Base-by-base conservation (phyloP, 2,329 filamentous ascomycete genomes). In the Ophiostoma sp. region DNA sequence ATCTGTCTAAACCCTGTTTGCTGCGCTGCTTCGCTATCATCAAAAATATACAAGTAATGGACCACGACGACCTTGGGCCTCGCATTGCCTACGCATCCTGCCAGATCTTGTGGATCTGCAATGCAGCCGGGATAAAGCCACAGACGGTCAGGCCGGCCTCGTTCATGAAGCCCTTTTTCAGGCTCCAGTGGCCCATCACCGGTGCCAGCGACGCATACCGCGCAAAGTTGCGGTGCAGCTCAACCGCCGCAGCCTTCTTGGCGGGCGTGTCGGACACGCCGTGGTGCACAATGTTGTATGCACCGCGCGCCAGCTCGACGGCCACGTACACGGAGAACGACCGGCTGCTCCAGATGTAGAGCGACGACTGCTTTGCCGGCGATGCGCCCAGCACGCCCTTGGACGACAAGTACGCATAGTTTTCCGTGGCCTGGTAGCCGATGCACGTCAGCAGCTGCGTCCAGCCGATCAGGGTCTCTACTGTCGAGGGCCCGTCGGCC, bases 171-270 rank as follows among this genome's bases (percentile, higher is more conserved):
- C 90, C 91, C 68, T 85, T 80, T 70, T 90, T 87, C 55, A 89
- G 77, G 74, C 91, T 89, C 89, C 91, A 97, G 80, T 97, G 92
- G 40, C 94, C 75, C 70, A 91, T 94, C 76, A 96, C 81, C 44
- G 93, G 92, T 68, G 90, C 87, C 87, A 91, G 96, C 44, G 89
- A 87, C 71, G 86, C 75, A 78, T 92, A 93, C 58, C 88, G 84
- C 27, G 87, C 81, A 67, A 94, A 79, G 75, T 88, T 85, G 75
- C 84, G 86, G 82, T 84, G 88, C 85, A 86, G 93, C 70, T 79
- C 76, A 12, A 72, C 75, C 60, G 74, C 73, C 79, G 84, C 86
- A 63, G 76, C 78, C 73, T 79, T 80, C 70, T 81, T 80, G 75
- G 79, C 79, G 49, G 66, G 72, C 77, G 73, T 78, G 77, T 69